Conservation (phyloP, 192 early-diverging fungal species). For the Chytriomyces confervae region DNA sequence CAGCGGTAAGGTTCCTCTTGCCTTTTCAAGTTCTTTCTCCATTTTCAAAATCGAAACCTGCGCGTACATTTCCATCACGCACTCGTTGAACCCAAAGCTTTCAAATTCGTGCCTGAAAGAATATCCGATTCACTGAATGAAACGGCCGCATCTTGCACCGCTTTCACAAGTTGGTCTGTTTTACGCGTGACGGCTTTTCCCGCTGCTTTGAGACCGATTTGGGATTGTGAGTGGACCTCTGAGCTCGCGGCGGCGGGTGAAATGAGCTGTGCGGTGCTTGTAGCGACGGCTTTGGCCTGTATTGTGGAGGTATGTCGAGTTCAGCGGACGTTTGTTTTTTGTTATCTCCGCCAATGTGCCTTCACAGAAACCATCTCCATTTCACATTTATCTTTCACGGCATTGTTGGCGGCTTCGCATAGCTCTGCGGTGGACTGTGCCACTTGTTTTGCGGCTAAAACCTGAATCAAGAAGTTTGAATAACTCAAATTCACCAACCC, state of each 20-base stretch:
- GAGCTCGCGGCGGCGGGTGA: not conserved
- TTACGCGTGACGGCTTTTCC: conserved; percentile 62
- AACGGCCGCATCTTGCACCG: conserved; percentile 50
- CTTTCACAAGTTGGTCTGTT: conserved; percentile 58
- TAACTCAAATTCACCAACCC: conserved; percentile 47
- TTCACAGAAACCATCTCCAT: conserved; percentile 1
- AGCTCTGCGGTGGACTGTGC: conserved; percentile 15
- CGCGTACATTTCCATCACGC: conserved; percentile 62
- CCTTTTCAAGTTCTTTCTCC: conserved; percentile 65
- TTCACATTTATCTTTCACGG: conserved; percentile 21
- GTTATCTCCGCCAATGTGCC: not conserved
- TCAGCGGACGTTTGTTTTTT: no score
- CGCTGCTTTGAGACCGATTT: conserved; percentile 9
- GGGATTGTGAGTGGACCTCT: no score
- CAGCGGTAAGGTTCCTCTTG: conserved; percentile 52
- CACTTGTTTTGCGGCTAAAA: conserved; percentile 57
- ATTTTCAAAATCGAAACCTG: conserved; percentile 61
- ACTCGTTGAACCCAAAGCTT: not conserved
- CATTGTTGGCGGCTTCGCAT: conserved; percentile 53
- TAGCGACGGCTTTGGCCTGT: no score
- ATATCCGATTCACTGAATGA: conserved; percentile 52
- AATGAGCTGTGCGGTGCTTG: no score
- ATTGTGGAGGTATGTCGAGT: no score
- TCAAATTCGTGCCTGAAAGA: conserved; percentile 33
- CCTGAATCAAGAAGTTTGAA: not conserved